Conservation (phyloP, 345 rosid species). For the Populus simonii region DNA sequence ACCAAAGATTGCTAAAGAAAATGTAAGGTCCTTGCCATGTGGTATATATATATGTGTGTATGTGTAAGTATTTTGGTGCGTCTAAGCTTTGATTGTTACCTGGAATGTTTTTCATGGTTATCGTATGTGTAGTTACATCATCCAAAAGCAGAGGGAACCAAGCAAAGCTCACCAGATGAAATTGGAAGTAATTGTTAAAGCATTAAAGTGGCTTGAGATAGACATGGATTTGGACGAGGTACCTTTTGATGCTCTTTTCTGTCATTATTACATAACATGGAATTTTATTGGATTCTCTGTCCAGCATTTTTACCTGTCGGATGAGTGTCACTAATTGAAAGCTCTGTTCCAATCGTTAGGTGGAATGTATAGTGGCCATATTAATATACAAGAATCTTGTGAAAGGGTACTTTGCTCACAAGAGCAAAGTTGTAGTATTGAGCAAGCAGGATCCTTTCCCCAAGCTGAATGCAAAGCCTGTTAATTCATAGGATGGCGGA, state of each 20-base stretch:
- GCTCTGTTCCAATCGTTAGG: conserved; percentile 38
- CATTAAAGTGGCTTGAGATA: conserved; percentile 86
- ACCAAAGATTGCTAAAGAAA: conserved; percentile 88
- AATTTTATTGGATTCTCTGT: background rate
- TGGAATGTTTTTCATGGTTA: background rate
- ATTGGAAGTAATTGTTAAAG: conserved; percentile 82
- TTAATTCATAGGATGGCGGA: conserved; percentile 45
- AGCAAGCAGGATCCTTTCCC: conserved; percentile 99
- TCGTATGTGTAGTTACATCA: conserved; percentile 58
- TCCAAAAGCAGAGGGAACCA: conserved; percentile 78
- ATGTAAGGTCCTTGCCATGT: conserved; percentile 45
- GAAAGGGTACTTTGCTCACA: conserved; percentile 91
- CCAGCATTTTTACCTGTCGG: background rate
- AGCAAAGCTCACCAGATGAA: conserved; percentile 94
- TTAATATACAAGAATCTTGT: conserved; percentile 80
- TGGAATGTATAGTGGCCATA: conserved; percentile 88
- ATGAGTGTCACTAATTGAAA: background rate
- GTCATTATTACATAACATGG: background rate
- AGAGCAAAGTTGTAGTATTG: conserved; percentile 89
- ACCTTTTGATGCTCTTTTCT: background rate
- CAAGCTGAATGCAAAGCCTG: conserved; percentile 70
- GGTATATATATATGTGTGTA: too few species aligned
- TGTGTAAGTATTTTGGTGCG: background rate
- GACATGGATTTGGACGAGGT: conserved; percentile 98
- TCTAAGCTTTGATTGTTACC: background rate